A percentile compares a stretch with the other conserved stretches of the same genome.
These are phyloP conservation scores for Quercus robur DNA, from an alignment of 306 rosid species.

Conservation along the genomic window DNA sequence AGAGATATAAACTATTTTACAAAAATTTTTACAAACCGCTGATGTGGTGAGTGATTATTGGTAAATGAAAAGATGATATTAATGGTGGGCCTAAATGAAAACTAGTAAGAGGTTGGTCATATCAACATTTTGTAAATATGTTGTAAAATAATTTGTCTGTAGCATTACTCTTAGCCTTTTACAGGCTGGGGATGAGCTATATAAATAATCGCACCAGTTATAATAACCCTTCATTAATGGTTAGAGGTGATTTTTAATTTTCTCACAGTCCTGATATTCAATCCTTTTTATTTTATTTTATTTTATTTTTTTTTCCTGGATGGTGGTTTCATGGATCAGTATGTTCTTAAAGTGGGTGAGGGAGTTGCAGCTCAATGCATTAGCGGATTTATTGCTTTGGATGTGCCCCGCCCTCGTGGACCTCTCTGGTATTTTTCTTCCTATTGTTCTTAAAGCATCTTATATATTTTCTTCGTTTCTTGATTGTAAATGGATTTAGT, in stretches of 20 bases:
- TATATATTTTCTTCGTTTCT: neutral
- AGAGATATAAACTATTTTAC: too few species aligned
- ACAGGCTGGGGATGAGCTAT: neutral
- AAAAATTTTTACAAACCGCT: too few species aligned
- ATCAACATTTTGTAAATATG: too few species aligned
- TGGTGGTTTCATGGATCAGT: conserved; percentile 41
- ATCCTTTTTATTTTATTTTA: neutral
- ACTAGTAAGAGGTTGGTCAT: too few species aligned
- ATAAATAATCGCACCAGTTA: neutral
- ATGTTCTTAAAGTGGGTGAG: conserved; percentile 59
- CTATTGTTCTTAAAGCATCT: neutral
- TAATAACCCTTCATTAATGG: neutral
- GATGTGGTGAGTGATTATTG: too few species aligned
- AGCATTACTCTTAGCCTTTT: neutral
- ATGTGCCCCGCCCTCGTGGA: conserved; percentile 70
- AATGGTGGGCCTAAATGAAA: too few species aligned
- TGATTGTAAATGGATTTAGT: too few species aligned
- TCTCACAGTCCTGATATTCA: neutral
- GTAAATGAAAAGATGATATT: too few species aligned
- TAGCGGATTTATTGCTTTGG: conserved; percentile 68
- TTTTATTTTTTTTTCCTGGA: conserved; percentile 1
- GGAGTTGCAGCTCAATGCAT: conserved; percentile 63
- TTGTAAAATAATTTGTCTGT: too few species aligned
- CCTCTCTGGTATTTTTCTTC: conserved; percentile 54
- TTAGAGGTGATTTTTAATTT: neutral